phyloP scores from a whole-genome alignment of 2,329 filamentous ascomycete species.

The Didymella exigua region DNA sequence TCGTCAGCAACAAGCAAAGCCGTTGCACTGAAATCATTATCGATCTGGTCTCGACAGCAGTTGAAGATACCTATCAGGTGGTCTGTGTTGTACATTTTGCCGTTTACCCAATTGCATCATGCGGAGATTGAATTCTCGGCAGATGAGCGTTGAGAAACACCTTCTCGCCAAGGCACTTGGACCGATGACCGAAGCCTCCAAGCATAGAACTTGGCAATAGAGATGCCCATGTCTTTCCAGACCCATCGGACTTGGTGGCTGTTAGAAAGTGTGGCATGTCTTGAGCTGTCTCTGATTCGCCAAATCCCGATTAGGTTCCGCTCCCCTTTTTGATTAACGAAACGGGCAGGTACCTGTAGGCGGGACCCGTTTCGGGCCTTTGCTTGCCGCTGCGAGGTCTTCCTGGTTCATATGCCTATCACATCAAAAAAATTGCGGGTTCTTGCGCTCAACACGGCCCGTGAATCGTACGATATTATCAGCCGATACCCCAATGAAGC shows the following conservation, averaged over 20 bases:
- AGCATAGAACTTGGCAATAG: neutral
- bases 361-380: conserved; percentile 14
- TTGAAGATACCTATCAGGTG: neutral
- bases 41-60: conserved; percentile 1
- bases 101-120: conserved; percentile 11
- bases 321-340: conserved; percentile 7
- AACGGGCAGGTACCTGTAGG: conserved; percentile 11
- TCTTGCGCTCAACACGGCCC: conserved; percentile 10
- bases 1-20: neutral
- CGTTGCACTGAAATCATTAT: conserved; percentile 5
- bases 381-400: conserved; percentile 9
- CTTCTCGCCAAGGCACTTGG: neutral
- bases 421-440: conserved; percentile 9
- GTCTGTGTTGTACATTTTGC: conserved; percentile 10
- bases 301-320: neutral
- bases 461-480: conserved; percentile 12
- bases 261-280: conserved; percentile 12
- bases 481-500: conserved; percentile 8
- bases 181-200: neutral
- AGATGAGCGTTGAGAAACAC: neutral
- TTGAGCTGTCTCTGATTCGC: conserved; percentile 12
- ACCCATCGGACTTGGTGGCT: neutral
- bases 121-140: conserved; percentile 10
- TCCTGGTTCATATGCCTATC: conserved; percentile 11
- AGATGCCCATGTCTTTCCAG: neutral